Percentiles rank a stretch among this genome's conserved stretches.
These are phyloP conservation scores for Chlorophyllum brunneum DNA, from an alignment of 768 basidiomycete genomes.

Conservation along the genomic window DNA sequence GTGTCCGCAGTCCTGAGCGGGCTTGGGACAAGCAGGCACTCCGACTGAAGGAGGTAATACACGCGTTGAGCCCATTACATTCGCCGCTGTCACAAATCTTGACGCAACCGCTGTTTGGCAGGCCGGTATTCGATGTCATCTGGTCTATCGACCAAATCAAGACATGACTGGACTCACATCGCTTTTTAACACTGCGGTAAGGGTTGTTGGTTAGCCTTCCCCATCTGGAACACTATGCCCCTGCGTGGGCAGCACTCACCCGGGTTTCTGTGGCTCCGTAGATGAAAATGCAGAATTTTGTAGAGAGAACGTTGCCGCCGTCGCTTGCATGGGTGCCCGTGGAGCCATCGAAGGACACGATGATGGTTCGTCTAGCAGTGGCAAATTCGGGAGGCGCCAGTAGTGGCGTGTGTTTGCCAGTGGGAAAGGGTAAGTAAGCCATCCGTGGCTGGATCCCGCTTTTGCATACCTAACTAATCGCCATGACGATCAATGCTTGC, in stretches of 20 bases:
- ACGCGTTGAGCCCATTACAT: constrained; percentile 5
- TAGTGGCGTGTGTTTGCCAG: not conserved
- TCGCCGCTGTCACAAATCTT: constrained; percentile 6
- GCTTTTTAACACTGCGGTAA: constrained; percentile 46
- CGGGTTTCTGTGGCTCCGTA: constrained; percentile 20
- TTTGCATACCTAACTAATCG: constrained; percentile 9
- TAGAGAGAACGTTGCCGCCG: constrained; percentile 26
- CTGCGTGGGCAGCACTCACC: constrained; percentile 8
- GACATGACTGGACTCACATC: constrained; percentile 42
- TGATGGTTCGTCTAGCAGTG: constrained; percentile 1
- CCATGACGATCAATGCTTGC: constrained; percentile 9
- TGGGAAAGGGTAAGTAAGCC: constrained; percentile 6
- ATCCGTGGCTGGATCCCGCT: not conserved
- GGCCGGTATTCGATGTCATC: constrained; percentile 55
- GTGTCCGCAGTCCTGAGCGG: constrained; percentile 1
- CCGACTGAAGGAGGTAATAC: constrained; percentile 11
- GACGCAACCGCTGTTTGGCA: constrained; percentile 21
- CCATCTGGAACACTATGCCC: constrained; percentile 7
- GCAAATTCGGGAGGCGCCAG: not conserved
- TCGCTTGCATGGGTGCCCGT: not conserved
- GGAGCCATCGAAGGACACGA: not conserved
- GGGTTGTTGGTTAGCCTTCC: constrained; percentile 16
- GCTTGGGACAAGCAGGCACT: constrained; percentile 10
- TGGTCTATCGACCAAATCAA: constrained; percentile 46
- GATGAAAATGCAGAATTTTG: constrained; percentile 35